A percentile compares a stretch with the other conserved stretches of the same genome.
Conservation (phyloP, 441 rosid genomes). For the Bruguiera hainesii region DNA sequence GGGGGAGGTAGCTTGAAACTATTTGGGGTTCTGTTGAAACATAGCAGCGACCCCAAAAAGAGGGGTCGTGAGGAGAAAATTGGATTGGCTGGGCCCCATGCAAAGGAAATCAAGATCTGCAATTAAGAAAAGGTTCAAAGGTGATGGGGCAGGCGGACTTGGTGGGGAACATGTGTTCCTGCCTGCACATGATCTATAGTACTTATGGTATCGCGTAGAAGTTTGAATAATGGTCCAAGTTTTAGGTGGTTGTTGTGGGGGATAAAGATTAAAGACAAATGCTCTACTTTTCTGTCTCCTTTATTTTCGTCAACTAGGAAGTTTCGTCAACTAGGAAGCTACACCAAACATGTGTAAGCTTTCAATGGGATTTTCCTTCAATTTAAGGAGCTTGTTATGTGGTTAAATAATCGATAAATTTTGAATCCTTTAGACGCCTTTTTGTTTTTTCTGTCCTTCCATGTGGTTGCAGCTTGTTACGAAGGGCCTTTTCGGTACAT, state of each 20-base stretch:
- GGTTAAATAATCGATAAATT: too few species aligned
- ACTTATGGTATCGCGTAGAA: neutral
- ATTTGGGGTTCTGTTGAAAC: conserved; percentile 77
- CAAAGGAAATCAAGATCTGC: conserved; percentile 47
- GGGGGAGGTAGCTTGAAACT: conserved; percentile 46
- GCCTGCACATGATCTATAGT: neutral
- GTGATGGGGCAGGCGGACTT: neutral
- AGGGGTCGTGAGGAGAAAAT: conserved; percentile 53
- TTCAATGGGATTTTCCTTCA: neutral
- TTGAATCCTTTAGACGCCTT: too few species aligned
- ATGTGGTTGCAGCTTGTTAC: too few species aligned
- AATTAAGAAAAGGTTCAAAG: conserved; percentile 18
- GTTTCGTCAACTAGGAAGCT: neutral
- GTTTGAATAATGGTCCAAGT: neutral
- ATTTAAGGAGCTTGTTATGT: too few species aligned
- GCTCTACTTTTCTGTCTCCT: conserved; percentile 15
- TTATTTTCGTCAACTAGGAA: neutral
- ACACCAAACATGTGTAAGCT: neutral
- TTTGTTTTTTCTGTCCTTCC: too few species aligned
- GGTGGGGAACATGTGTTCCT: neutral
- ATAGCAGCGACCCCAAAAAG: conserved; percentile 33
- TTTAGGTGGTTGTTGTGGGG: conserved; percentile 4
- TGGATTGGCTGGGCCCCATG: conserved; percentile 43
- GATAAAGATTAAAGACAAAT: conserved; percentile 24
- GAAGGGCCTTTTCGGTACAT: too few species aligned